These are phyloP conservation scores for Zymoseptoria brevis DNA, from an alignment of 2,329 filamentous ascomycete genomes.

Conservation along the genomic window DNA sequence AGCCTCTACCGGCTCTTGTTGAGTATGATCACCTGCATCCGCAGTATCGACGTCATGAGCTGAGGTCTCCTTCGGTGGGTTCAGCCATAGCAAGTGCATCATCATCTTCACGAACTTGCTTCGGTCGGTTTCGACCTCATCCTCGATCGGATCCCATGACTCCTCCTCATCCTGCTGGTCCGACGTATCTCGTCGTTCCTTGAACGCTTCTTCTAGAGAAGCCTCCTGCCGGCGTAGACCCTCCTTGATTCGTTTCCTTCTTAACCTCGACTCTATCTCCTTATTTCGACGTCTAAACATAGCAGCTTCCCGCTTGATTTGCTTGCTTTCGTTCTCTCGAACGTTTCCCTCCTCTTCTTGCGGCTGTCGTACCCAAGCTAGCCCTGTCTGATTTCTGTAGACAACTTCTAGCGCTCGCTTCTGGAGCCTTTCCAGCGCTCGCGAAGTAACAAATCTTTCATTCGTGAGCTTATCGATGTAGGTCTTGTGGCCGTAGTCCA, in stretches of 20 bases:
- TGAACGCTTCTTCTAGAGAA: conserved; percentile 38
- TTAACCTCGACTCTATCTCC: conserved; percentile 35
- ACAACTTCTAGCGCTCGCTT: conserved; percentile 38
- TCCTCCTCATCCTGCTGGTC: conserved; percentile 29
- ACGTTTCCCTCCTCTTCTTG: conserved; percentile 40
- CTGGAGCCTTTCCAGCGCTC: conserved; percentile 38
- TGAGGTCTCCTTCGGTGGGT: conserved; percentile 56
- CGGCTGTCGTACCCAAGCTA: conserved; percentile 38
- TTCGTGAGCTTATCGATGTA: conserved; percentile 33
- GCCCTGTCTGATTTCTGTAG: conserved; percentile 43
- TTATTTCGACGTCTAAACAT: conserved; percentile 43
- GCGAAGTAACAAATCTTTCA: conserved; percentile 32
- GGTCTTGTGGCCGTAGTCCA: conserved; percentile 39
- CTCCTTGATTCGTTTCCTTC: conserved; percentile 35
- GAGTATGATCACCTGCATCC: conserved; percentile 40
- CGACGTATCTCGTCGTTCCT: conserved; percentile 32
- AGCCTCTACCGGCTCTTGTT: not conserved
- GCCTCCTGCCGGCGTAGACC: conserved; percentile 37
- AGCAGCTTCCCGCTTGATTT: conserved; percentile 42
- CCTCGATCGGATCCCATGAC: conserved; percentile 44
- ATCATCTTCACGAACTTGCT: conserved; percentile 40
- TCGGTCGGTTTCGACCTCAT: conserved; percentile 39
- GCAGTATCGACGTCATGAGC: conserved; percentile 62
- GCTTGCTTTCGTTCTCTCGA: conserved; percentile 43
- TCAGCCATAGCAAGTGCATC: conserved; percentile 42